Conservation (phyloP, 768 basidiomycete genomes). For the Filobasidium wieringae region DNA sequence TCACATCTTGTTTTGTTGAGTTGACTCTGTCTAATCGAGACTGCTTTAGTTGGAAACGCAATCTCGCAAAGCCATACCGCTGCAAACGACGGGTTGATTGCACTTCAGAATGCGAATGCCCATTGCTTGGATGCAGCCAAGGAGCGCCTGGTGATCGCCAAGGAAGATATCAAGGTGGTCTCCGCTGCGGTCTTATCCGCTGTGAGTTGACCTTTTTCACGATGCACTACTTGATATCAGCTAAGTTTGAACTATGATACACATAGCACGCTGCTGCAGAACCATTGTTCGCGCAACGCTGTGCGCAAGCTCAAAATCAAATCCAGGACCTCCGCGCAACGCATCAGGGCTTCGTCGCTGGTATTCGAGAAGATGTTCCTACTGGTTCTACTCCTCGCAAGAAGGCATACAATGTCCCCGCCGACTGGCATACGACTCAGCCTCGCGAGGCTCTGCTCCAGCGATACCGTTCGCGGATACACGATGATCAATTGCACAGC, state of each 20-base stretch:
- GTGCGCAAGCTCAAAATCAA: constrained; percentile 4
- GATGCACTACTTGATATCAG: neutral
- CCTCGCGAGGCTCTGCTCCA: constrained; percentile 17
- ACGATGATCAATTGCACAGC: neutral
- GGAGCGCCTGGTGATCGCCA: constrained; percentile 7
- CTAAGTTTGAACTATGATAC: neutral
- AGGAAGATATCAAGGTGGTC: constrained; percentile 14
- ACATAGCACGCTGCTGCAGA: constrained; percentile 21
- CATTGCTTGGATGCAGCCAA: neutral
- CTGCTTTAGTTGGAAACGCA: neutral
- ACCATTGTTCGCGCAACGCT: constrained; percentile 14
- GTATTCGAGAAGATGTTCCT: constrained; percentile 31
- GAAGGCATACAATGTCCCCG: constrained; percentile 27
- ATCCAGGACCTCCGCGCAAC: constrained; percentile 18
- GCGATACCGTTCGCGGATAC: constrained; percentile 1
- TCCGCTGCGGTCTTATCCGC: constrained; percentile 7
- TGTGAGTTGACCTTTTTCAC: neutral
- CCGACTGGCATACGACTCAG: constrained; percentile 28
- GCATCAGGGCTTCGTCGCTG: constrained; percentile 26
- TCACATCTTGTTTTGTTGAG: neutral
- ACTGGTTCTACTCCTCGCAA: constrained; percentile 35
- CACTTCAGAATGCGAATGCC: neutral
- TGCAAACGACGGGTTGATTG: neutral
- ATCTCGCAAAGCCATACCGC: neutral
- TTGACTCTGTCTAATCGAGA: too few relatives aligned